Evolutionary conservation across 805 yeast species (phyloP).

Genomic region (Candida incommunis): DNA sequence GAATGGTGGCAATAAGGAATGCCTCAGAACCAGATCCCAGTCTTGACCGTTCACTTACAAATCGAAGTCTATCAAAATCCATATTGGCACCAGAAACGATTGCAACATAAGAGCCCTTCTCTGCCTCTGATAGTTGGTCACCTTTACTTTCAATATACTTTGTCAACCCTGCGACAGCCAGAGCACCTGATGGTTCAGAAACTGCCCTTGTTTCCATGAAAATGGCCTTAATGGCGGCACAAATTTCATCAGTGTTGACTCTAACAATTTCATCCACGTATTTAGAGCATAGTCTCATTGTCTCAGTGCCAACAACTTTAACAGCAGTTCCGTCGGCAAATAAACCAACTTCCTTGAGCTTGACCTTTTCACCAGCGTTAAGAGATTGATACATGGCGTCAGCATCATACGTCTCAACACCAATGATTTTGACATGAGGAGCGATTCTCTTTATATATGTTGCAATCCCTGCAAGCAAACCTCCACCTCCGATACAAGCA

Average conservation of each 20-base stretch:
- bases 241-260: conserved; percentile 84
- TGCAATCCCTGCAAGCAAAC: conserved; percentile 81
- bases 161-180: conserved; percentile 89
- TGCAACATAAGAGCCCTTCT: conserved; percentile 63
- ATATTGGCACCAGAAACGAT: conserved; percentile 92
- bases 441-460: conserved; percentile 87
- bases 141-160: conserved; percentile 43
- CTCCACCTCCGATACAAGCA: conserved; percentile 96
- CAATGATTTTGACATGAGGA: conserved; percentile 92
- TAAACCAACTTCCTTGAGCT: conserved; percentile 67
- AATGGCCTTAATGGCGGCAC: conserved; percentile 93
- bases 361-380: conserved; percentile 36
- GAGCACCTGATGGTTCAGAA: conserved; percentile 95
- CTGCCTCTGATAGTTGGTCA: conserved; percentile 46
- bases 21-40: conserved; percentile 98
- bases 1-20: conserved; percentile 77
- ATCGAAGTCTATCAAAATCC: conserved; percentile 93
- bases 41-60: conserved; percentile 93
- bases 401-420: conserved; percentile 93
- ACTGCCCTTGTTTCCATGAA: conserved; percentile 91
- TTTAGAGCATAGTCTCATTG: conserved; percentile 65
- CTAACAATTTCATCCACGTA: conserved; percentile 79
- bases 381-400: conserved; percentile 77
- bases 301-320: conserved; percentile 75
- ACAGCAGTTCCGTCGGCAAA: conserved; percentile 99